These are phyloP conservation scores for Trichosporon asahii DNA, from an alignment of 1,284 basidiomycete genomes.

Conservation along the genomic window DNA sequence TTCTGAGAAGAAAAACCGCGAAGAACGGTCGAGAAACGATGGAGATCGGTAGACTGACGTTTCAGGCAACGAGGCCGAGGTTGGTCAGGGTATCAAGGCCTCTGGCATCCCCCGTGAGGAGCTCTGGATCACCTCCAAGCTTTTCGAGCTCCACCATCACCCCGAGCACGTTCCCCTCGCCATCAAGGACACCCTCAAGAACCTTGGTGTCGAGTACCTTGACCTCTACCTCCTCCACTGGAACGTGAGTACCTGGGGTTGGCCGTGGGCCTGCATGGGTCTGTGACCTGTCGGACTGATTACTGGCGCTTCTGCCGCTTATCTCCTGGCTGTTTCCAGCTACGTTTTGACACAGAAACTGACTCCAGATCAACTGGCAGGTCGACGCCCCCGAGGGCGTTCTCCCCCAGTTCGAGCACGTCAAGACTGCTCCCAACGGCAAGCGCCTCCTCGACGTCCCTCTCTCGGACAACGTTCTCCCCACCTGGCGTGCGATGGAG, in stretches of 20 bases:
- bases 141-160: conserved; percentile 63
- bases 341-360: neutral
- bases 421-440: conserved; percentile 49
- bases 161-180: conserved; percentile 63
- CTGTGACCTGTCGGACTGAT: neutral
- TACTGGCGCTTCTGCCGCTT: too few relatives aligned
- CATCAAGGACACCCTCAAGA: conserved; percentile 65
- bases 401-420: conserved; percentile 37
- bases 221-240: conserved; percentile 82
- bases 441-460: conserved; percentile 57
- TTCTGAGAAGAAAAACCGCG: neutral
- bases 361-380: conserved; percentile 43
- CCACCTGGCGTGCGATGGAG: conserved; percentile 62
- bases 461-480: conserved; percentile 69
- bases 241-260: conserved; percentile 51
- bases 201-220: conserved; percentile 69
- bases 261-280: too few relatives aligned
- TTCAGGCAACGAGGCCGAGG: conserved; percentile 72
- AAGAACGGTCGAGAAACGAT: neutral
- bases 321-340: too few relatives aligned
- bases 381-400: conserved; percentile 42
- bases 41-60: conserved; percentile 3
- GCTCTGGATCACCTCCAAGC: conserved; percentile 66
- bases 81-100: conserved; percentile 69
- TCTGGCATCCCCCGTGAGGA: conserved; percentile 60